phyloP scores from a whole-genome alignment of 1,284 basidiomycete species.

The Austroboletus niveus region DNA sequence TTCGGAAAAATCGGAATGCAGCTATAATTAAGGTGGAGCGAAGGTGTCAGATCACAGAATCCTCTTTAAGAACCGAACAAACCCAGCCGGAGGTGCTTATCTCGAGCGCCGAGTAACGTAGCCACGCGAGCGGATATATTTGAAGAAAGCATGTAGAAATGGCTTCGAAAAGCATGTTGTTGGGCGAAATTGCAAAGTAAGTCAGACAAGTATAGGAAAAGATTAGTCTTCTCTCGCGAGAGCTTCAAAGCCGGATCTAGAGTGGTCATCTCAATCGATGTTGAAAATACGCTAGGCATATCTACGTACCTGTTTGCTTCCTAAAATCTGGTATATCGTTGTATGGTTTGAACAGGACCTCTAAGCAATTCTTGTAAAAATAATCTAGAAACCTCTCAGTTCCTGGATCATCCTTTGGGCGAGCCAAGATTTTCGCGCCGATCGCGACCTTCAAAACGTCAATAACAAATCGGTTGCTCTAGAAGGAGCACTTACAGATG shows the following conservation, averaged over 20 bases:
- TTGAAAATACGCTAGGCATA: not conserved
- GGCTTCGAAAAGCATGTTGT: slow-evolving; percentile 88
- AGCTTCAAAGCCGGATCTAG: slow-evolving; percentile 55
- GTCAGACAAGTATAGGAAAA: slow-evolving; percentile 85
- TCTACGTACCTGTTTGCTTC: slow-evolving; percentile 52
- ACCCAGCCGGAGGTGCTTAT: slow-evolving; percentile 93
- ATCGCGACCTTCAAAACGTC: slow-evolving; percentile 21
- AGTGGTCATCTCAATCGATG: not conserved
- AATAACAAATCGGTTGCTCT: not conserved
- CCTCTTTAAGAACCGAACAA: slow-evolving; percentile 25
- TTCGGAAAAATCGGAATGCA: slow-evolving; percentile 88
- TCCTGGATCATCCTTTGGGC: slow-evolving; percentile 79
- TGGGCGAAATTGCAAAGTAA: slow-evolving; percentile 85
- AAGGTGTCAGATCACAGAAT: slow-evolving; percentile 12
- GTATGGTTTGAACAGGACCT: slow-evolving; percentile 78
- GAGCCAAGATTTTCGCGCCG: slow-evolving; percentile 47
- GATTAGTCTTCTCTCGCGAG: slow-evolving; percentile 70
- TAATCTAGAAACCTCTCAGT: slow-evolving; percentile 88
- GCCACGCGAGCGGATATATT: slow-evolving; percentile 73
- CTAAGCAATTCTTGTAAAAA: slow-evolving; percentile 84
- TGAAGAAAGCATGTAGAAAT: slow-evolving; percentile 86
- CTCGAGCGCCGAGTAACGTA: slow-evolving; percentile 76
- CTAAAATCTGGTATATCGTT: slow-evolving; percentile 75
- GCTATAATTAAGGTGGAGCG: slow-evolving; percentile 44
- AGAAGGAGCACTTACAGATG: slow-evolving; percentile 30